Conservation (phyloP, 805 yeast species). For the Cyberlindnera suaveolens region DNA sequence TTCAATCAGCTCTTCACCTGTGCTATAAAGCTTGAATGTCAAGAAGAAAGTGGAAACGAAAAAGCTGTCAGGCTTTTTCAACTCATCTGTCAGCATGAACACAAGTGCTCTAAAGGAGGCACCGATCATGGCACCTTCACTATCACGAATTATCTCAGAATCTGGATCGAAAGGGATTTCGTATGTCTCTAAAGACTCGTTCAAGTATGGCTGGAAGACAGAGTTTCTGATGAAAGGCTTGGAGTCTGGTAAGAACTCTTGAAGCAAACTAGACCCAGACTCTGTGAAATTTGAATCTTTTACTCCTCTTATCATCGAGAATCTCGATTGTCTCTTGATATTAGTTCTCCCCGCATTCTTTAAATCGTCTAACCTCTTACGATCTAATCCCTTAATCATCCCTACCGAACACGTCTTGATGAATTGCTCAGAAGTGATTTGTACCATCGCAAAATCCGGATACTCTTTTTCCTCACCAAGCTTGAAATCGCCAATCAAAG, state of each 20-base stretch:
- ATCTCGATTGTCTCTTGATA: slow-evolving; percentile 27
- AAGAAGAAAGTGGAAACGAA: slow-evolving; percentile 70
- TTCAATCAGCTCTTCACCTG: slow-evolving; percentile 60
- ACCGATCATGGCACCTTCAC: slow-evolving; percentile 51
- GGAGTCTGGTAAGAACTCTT: slow-evolving; percentile 30
- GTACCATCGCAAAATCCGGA: slow-evolving; percentile 55
- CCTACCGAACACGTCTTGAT: slow-evolving; percentile 57
- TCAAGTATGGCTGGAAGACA: slow-evolving; percentile 30
- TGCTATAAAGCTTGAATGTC: slow-evolving; percentile 67
- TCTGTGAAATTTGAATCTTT: slow-evolving; percentile 16
- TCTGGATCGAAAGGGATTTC: slow-evolving; percentile 17
- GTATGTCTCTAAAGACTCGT: slow-evolving; percentile 19
- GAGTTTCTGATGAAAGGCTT: slow-evolving; percentile 31
- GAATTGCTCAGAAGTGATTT: slow-evolving; percentile 54
- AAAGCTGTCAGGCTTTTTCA: slow-evolving; percentile 55
- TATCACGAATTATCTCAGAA: slow-evolving; percentile 45
- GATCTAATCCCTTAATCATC: slow-evolving; percentile 37
- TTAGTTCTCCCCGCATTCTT: slow-evolving; percentile 16
- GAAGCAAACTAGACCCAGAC: slow-evolving; percentile 28
- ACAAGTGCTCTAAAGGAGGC: slow-evolving; percentile 68
- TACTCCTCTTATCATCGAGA: slow-evolving; percentile 30
- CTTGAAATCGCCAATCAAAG: slow-evolving; percentile 61
- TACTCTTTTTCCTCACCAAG: slow-evolving; percentile 54
- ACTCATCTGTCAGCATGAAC: slow-evolving; percentile 60
- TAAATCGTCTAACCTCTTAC: slow-evolving; percentile 21